Conservation (phyloP, 2,329 filamentous ascomycete species). For the Chrysosphaeria jannelii region DNA sequence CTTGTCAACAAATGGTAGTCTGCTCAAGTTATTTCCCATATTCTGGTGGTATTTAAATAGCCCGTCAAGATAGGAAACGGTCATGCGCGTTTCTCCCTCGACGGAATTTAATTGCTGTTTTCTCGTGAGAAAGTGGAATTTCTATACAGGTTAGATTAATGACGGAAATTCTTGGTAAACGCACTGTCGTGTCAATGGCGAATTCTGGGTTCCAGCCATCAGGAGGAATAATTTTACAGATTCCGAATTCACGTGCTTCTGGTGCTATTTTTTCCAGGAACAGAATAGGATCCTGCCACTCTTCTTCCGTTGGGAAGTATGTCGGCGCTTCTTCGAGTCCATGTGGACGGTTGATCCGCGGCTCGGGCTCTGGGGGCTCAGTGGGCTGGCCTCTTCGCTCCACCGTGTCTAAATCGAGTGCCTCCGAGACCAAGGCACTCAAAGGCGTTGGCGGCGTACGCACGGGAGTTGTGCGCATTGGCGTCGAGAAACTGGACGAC, state of each 20-base stretch:
- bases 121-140: constrained; percentile 86
- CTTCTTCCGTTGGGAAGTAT: constrained; percentile 67
- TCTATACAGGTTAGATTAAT: constrained; percentile 17
- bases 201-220: constrained; percentile 85
- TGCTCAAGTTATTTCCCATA: constrained; percentile 75
- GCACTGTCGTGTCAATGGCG: constrained; percentile 86
- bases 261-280: constrained; percentile 80
- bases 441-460: constrained; percentile 20
- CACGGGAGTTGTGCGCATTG: not conserved
- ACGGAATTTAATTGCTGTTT: constrained; percentile 94
- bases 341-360: constrained; percentile 52
- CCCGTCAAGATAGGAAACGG: constrained; percentile 85
- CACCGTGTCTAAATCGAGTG: constrained; percentile 65
- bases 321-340: constrained; percentile 72
- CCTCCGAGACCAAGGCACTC: constrained; percentile 23
- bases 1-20: constrained; percentile 91
- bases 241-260: constrained; percentile 63
- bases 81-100: constrained; percentile 92
- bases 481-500: not conserved
- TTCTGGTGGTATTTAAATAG: constrained; percentile 92
- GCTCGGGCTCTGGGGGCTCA: constrained; percentile 43
- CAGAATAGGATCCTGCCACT: constrained; percentile 79
- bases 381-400: constrained; percentile 68
- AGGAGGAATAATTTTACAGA: constrained; percentile 87
- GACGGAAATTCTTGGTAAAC: constrained; percentile 5